Evolutionary conservation across 1,139 yeast species (phyloP), one percentile per base, ranked within the genome.

Genomic region (Sugiyamaella pinicola): DNA sequence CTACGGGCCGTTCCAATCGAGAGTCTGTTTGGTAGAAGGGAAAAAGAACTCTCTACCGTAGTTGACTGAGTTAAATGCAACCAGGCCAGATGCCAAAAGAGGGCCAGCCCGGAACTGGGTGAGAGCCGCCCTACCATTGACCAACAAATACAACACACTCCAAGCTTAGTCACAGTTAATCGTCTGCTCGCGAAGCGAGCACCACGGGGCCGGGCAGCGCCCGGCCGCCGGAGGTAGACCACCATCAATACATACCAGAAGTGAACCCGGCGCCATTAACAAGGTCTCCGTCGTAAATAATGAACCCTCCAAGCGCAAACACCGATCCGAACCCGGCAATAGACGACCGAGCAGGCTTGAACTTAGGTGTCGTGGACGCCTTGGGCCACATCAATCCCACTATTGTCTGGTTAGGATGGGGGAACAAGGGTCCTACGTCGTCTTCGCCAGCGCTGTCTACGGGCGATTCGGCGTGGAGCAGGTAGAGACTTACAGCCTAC

Each of bases 221-320:
- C n/a, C n/a, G n/a, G n/a, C n/a, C n/a, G n/a, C n/a, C n/a, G n/a
- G n/a, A n/a, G n/a, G n/a, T n/a, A n/a, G n/a, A n/a, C n/a, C n/a
- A n/a, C 21, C 3, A 28, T n/a, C n/a, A 42, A 12, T 31, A 54
- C 68, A 38, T 59, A 66, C 69, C 67, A 28, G 87, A 79, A 5
- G 83, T 77, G 69, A 93, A 88, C 0, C 97, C 98, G 1, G 96
- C 81, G 6, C 96, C 98, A 70, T 88, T 85, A 50, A 81, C 78
- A 35, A 83, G 73, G 64, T 90, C 97, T 15, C 90, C 87, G 65
- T 91, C 98, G 60, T 75, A 75, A 53, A 86, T 80, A 75, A 91
- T 85, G 75, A 81, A 87, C 13, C 91, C 88, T 22, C 97, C 97
- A 15, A 87, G 71, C 1, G 85, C 87, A 59, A 82, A 76, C 29